Percentiles rank a stretch among this genome's conserved stretches.
These are phyloP conservation scores for Pseudocercospora fijiensis DNA, from an alignment of 2,329 filamentous ascomycete species.

Conservation along the genomic window DNA sequence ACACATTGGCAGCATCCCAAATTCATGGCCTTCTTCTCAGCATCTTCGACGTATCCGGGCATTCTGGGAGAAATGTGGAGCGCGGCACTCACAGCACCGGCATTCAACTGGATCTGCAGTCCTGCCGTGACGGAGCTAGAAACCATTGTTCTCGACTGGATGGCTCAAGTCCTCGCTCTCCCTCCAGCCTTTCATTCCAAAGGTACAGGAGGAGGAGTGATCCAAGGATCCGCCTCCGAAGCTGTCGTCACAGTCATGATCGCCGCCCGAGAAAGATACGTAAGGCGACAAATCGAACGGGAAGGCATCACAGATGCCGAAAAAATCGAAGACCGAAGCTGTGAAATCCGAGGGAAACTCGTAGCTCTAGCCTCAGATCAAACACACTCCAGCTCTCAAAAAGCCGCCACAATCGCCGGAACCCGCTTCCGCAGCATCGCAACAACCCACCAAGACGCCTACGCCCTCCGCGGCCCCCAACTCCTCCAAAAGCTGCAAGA, in stretches of 20 bases:
- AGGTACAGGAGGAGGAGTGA: conserved; percentile 82
- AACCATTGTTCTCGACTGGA: conserved; percentile 89
- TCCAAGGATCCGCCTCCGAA: conserved; percentile 87
- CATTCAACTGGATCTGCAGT: conserved; percentile 96
- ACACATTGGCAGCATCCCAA: conserved; percentile 94
- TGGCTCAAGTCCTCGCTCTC: conserved; percentile 71
- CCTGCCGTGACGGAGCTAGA: conserved; percentile 91
- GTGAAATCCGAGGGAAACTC: conserved; percentile 65
- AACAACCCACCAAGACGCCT: conserved; percentile 61
- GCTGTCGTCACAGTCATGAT: conserved; percentile 84
- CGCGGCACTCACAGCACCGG: conserved; percentile 81
- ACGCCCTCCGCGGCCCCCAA: conserved; percentile 65
- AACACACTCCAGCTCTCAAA: conserved; percentile 80
- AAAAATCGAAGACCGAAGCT: conserved; percentile 68
- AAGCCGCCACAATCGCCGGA: conserved; percentile 81
- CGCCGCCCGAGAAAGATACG: conserved; percentile 77
- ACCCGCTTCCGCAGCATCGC: conserved; percentile 74
- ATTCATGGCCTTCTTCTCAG: conserved; percentile 95
- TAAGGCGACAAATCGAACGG: conserved; percentile 59
- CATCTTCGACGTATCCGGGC: conserved; percentile 74
- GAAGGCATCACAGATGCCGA: conserved; percentile 46
- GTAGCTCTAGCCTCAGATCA: conserved; percentile 79
- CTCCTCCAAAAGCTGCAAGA: conserved; percentile 63
- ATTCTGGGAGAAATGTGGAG: conserved; percentile 93
- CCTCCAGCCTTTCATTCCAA: conserved; percentile 72